Evolutionary conservation across 805 yeast genomes (phyloP), one percentile per base, ranked within the genome.

Genomic region (Candida ovalis): DNA sequence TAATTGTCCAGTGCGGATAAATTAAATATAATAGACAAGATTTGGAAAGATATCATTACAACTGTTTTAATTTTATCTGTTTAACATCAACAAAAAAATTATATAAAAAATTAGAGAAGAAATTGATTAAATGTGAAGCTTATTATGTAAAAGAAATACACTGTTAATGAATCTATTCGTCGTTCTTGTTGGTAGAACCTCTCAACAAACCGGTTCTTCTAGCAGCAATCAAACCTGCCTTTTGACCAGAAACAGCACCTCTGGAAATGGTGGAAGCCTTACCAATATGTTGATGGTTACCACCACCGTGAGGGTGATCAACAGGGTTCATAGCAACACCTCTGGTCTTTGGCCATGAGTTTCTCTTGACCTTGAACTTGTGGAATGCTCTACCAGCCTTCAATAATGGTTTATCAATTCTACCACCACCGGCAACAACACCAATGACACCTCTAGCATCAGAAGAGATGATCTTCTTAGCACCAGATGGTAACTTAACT

Each of bases 321-420:
- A 92, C 99, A 77, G 98, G 98, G 83, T 92, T 92, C 99, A 94
- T 92, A 76, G 99, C 99, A 75, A 92, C 98, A 92, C 98, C 99
- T 84, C 98, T 90, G 73, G 98, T 94, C 88, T 89, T 91, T 80
- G 99, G 99, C 98, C 98, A 94, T 63, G 96, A 89, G 96, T 94
- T 90, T 82, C 98, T 85, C 95, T 94, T 94, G 71, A 91, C 96
- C 80, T 78, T 91, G 94, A 86, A 91, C 84, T 92, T 92, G 91
- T 92, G 97, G 96, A 85, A 92, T 63, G 99, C 99, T 83, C 96
- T 90, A 82, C 98, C 98, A 73, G 99, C 99, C 88, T 92, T 92
- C 75, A 92, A 86, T 81, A 92, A 81, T 79, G 99, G 99, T 83
- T 92, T 92, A 80, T 92, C 98, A 71, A 89, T 89, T 86, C 98